Evolutionary conservation across 192 early-diverging fungal species (phyloP), one percentile per base, ranked within the genome.

Genomic region (Diversispora eburnea): DNA sequence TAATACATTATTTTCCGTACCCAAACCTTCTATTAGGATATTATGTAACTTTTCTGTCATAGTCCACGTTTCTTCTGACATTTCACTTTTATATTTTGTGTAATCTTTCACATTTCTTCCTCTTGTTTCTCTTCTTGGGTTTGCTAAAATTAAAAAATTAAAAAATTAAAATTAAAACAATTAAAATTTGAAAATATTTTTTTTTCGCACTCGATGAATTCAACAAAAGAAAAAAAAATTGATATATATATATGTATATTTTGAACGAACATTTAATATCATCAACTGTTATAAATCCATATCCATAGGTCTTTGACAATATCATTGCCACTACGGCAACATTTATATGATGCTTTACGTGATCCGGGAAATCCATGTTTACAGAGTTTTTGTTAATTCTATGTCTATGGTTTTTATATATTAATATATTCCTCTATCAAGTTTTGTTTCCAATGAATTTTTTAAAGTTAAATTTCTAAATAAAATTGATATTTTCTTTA

Each of bases 271-370:
- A 25, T 39, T 42, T 61, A 15, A 33, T 2, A 61, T 42, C 39
- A 61, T 61, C 59, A 3, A 4, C 20, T 39, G 25, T 20, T 61
- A 39, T 33, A 5, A 42, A 61, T 39, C 15, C 33, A 15, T 42
- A 42, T 1, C 59, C 59, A 61, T 61, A 39, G 15, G 10, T 61
- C 39, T 25, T 61, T 33, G 13, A 39, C 13, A 64, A 46, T 46
- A 64, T 47, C 62, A 64, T 64, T 46, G 43, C 62, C 4, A 64
- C 62, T 17, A 64, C 62, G 7, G 62, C 62, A 17, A 64, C 62
- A 12, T 64, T 64, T 64, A 64, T 20, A 64, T 64, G 41, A 64
- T 45, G 42, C 46, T 17, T 20, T 64, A 64, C 62, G 33, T 64
- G 42, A 46, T 46, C 43, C 4, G 62, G 62, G 2, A 64, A 64